These are phyloP conservation scores for Hibiscus syriacus DNA, from an alignment of 345 rosid genomes.

Conservation along the genomic window DNA sequence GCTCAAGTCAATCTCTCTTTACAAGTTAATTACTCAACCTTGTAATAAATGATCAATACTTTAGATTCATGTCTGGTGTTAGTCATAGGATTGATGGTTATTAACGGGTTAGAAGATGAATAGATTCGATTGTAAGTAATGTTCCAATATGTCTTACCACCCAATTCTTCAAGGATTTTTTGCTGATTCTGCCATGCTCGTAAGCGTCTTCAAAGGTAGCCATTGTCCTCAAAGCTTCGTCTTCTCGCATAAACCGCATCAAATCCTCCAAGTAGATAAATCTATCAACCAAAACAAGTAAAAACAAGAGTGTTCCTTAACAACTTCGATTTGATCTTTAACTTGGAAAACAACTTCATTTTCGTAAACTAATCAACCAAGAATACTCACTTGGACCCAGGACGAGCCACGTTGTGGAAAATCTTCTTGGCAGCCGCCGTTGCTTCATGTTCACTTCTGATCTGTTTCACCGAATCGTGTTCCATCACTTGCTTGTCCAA, in stretches of 20 bases:
- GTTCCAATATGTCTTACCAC: too few species aligned
- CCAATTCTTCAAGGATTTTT: constrained; percentile 65
- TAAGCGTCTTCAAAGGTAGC: constrained; percentile 58
- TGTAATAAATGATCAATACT: too few species aligned
- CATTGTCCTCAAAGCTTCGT: constrained; percentile 69
- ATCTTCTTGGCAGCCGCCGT: constrained; percentile 86
- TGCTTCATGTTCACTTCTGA: constrained; percentile 75
- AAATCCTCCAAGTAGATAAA: constrained; percentile 60
- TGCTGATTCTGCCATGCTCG: constrained; percentile 51
- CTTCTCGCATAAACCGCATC: constrained; percentile 71
- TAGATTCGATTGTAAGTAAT: too few species aligned
- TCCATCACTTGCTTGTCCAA: constrained; percentile 65
- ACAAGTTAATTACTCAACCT: too few species aligned
- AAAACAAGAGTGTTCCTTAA: not conserved
- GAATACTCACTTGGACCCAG: constrained; percentile 42
- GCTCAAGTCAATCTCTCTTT: too few species aligned
- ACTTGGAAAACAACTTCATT: too few species aligned
- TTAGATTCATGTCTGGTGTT: too few species aligned
- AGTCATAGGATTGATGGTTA: too few species aligned
- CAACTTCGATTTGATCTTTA: too few species aligned
- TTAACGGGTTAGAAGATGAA: too few species aligned
- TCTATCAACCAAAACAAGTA: constrained; percentile 24
- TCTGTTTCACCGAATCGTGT: constrained; percentile 51
- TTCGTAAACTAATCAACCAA: not conserved
- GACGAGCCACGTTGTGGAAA: constrained; percentile 59